Conservation (phyloP, 306 rosid species). For the Begonia peltatifolia region DNA sequence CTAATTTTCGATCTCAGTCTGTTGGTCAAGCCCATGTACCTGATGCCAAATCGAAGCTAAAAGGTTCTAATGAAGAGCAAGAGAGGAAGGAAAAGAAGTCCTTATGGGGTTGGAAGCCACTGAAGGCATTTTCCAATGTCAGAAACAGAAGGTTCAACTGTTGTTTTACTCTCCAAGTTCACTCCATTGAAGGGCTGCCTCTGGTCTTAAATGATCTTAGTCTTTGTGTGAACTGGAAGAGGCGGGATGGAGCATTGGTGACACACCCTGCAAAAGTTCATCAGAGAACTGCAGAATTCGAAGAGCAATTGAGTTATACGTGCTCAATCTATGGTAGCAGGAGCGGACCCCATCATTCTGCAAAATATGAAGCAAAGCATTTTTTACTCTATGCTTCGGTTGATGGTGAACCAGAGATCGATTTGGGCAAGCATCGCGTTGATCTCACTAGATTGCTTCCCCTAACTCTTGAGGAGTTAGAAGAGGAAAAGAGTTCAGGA, state of each 20-base stretch:
- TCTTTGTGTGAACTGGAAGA: conserved; percentile 79
- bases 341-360: conserved; percentile 64
- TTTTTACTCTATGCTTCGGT: conserved; percentile 61
- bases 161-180: conserved; percentile 66
- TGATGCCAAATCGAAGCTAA: conserved; percentile 29
- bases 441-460: conserved; percentile 89
- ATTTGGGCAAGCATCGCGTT: conserved; percentile 80
- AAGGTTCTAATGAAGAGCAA: conserved; percentile 25
- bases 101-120: conserved; percentile 50
- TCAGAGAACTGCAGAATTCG: conserved; percentile 44
- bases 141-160: conserved; percentile 62
- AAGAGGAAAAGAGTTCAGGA: conserved; percentile 66
- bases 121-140: conserved; percentile 48
- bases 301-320: conserved; percentile 46
- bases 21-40: conserved; percentile 17
- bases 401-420: conserved; percentile 35
- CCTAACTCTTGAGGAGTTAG: conserved; percentile 73
- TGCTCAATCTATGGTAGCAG: conserved; percentile 69
- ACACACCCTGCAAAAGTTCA: conserved; percentile 54
- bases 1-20: conserved; percentile 19
- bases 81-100: conserved; percentile 69
- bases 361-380: conserved; percentile 82
- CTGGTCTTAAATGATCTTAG: conserved; percentile 24
- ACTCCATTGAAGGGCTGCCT: conserved; percentile 65
- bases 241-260: conserved; percentile 47